Evolutionary conservation across 192 early-diverging fungal genomes (phyloP).

Genomic region (Podila clonocystis): DNA sequence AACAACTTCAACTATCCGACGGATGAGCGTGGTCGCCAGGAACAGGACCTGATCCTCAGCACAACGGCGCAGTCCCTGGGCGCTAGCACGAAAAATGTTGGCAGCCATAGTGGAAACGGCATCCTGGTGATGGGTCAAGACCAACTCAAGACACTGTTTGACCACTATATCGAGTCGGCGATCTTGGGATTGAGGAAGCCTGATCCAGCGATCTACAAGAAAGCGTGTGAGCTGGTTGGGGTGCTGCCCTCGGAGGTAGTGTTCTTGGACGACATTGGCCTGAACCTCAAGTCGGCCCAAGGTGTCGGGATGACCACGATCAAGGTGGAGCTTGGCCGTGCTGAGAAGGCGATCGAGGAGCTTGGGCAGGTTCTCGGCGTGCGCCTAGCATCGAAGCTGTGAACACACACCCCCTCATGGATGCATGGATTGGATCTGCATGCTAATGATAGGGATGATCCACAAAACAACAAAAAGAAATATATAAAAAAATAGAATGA

Average conservation of each 20-base stretch:
- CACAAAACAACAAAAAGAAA: too few species aligned
- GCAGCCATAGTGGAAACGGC: conserved; percentile 21
- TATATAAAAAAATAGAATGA: too few species aligned
- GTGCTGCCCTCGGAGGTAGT: conserved; percentile 74
- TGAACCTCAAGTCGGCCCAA: conserved; percentile 76
- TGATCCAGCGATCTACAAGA: conserved; percentile 75
- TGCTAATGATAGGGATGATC: too few species aligned
- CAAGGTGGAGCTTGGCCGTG: conserved; percentile 63
- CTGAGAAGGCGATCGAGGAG: conserved; percentile 59
- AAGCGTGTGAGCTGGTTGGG: conserved; percentile 76
- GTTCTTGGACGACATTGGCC: conserved; percentile 89
- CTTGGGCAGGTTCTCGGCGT: conserved; percentile 55
- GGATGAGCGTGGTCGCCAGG: conserved; percentile 31
- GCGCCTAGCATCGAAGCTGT: neutral
- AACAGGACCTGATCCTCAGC: conserved; percentile 41
- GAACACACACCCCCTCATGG: neutral
- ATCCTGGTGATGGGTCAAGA: conserved; percentile 42
- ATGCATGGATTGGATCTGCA: too few species aligned
- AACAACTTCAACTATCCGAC: conserved; percentile 78
- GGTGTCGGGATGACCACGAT: conserved; percentile 78
- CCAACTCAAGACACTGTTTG: conserved; percentile 66
- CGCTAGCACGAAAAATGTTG: neutral
- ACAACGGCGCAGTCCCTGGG: conserved; percentile 7
- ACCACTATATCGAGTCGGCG: conserved; percentile 80
- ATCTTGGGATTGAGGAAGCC: conserved; percentile 84